Evolutionary conservation across 2,329 filamentous ascomycete genomes (phyloP).

Genomic region (Penicillium sp.): DNA sequence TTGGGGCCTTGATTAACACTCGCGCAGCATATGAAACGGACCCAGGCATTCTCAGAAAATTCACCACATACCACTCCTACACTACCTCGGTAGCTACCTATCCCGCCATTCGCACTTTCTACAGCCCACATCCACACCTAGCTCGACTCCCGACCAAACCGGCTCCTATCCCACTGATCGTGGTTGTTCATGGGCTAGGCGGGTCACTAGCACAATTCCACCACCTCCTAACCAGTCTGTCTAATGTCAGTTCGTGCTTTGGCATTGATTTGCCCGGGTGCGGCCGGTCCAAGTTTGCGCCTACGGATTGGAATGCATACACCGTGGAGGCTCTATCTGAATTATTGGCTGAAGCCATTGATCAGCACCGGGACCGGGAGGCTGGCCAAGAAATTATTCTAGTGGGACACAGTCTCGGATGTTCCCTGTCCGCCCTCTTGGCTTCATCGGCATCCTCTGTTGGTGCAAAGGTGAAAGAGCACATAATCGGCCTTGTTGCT

Average conservation of each 20-base stretch:
- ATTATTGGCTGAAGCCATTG: slow-evolving; percentile 71
- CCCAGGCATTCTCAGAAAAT: slow-evolving; percentile 73
- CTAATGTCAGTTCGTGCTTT: slow-evolving; percentile 78
- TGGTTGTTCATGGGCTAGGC: slow-evolving; percentile 92
- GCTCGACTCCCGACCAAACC: slow-evolving; percentile 73
- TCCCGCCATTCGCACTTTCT: slow-evolving; percentile 76
- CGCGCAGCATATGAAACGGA: slow-evolving; percentile 54
- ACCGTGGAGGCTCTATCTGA: slow-evolving; percentile 71
- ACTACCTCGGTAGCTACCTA: slow-evolving; percentile 70
- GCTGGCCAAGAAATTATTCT: slow-evolving; percentile 70
- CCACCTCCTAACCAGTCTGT: slow-evolving; percentile 73
- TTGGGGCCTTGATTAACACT: slow-evolving; percentile 9
- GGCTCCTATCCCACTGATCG: slow-evolving; percentile 73
- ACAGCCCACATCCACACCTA: slow-evolving; percentile 76
- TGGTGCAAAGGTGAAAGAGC: slow-evolving; percentile 53
- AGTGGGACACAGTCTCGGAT: slow-evolving; percentile 88
- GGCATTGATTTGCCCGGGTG: slow-evolving; percentile 90
- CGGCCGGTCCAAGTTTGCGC: slow-evolving; percentile 72
- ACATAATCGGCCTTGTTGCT: slow-evolving; percentile 73
- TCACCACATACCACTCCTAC: slow-evolving; percentile 70
- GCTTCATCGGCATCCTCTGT: slow-evolving; percentile 60
- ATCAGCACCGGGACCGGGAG: slow-evolving; percentile 65
- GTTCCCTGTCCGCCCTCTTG: slow-evolving; percentile 70
- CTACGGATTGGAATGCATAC: slow-evolving; percentile 74
- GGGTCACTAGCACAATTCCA: slow-evolving; percentile 88